phyloP scores from a whole-genome alignment of 768 basidiomycete genomes.

The Dictyophora rubrovolvata region DNA sequence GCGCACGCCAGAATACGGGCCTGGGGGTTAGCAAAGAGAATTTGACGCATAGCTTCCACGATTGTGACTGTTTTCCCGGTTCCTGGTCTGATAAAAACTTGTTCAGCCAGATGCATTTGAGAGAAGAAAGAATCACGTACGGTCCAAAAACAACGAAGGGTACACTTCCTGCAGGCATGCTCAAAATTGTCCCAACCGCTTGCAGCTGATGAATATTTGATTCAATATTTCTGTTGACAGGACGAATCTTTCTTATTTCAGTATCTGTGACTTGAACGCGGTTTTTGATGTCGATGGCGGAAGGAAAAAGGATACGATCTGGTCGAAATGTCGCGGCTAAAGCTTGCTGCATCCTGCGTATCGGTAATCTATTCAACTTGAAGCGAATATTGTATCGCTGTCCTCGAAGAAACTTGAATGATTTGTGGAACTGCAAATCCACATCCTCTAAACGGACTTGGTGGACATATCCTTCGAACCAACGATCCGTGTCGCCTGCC shows the following conservation, averaged over 20 bases:
- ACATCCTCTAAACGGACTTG: slow-evolving; percentile 39
- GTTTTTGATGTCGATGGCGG: slow-evolving; percentile 18
- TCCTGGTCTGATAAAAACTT: slow-evolving; percentile 10
- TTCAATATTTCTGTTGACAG: slow-evolving; percentile 34
- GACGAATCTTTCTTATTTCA: slow-evolving; percentile 12
- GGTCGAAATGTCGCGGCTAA: slow-evolving; percentile 35
- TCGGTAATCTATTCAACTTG: slow-evolving; percentile 40
- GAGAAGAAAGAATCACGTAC: slow-evolving; percentile 27
- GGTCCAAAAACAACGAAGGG: slow-evolving; percentile 58
- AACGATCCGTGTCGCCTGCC: slow-evolving; percentile 24
- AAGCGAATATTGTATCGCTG: slow-evolving; percentile 43
- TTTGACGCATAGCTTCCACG: slow-evolving; percentile 13
- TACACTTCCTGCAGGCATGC: slow-evolving; percentile 32
- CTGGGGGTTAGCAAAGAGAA: neutral
- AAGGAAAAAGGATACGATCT: slow-evolving; percentile 43
- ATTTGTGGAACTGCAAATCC: slow-evolving; percentile 34
- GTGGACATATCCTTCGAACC: slow-evolving; percentile 54
- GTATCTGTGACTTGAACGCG: slow-evolving; percentile 9
- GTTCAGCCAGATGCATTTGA: neutral
- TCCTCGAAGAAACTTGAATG: slow-evolving; percentile 30
- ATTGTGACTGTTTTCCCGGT: slow-evolving; percentile 15
- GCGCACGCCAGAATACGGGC: slow-evolving; percentile 13
- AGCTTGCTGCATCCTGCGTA: slow-evolving; percentile 52
- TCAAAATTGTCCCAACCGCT: slow-evolving; percentile 38
- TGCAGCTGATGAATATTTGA: slow-evolving; percentile 37